Evolutionary conservation across 352 stramenopile genomes (phyloP).

Genomic region (Globisporangium uncinulatum): DNA sequence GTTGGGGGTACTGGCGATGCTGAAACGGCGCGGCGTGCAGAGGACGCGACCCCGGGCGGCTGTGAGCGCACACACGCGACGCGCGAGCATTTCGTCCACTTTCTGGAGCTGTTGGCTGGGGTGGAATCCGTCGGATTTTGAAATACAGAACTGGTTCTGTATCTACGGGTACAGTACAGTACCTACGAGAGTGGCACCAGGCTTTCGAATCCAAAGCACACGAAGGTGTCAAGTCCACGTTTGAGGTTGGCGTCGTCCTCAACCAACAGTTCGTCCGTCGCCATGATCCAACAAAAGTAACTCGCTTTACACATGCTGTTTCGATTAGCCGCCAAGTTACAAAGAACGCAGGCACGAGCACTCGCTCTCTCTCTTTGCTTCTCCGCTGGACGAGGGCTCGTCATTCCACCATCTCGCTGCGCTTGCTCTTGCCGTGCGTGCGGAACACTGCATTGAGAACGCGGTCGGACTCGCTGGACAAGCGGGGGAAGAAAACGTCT

Average conservation of each 20-base stretch:
- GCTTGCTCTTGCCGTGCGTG: not conserved
- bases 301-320: not conserved
- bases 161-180: too few species aligned
- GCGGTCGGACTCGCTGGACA: not conserved
- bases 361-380: constrained; percentile 5
- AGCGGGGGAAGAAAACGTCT: not conserved
- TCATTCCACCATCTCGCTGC: not conserved
- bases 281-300: too few species aligned
- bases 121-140: too few species aligned
- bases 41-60: not conserved
- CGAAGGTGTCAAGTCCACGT: too few species aligned
- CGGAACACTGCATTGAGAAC: too few species aligned
- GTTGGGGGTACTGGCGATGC: not conserved
- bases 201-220: too few species aligned
- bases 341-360: constrained; percentile 8
- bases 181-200: too few species aligned
- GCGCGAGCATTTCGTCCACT: constrained; percentile 7
- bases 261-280: too few species aligned
- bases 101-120: too few species aligned
- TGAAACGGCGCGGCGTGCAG: not conserved
- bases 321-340: constrained; percentile 5
- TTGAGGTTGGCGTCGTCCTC: too few species aligned
- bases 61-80: constrained; percentile 9
- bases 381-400: not conserved
- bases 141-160: too few species aligned